Evolutionary conservation across 1,284 basidiomycete species (phyloP), one percentile per base, ranked within the genome.

Genomic region (Fomitopsis schrenkii): DNA sequence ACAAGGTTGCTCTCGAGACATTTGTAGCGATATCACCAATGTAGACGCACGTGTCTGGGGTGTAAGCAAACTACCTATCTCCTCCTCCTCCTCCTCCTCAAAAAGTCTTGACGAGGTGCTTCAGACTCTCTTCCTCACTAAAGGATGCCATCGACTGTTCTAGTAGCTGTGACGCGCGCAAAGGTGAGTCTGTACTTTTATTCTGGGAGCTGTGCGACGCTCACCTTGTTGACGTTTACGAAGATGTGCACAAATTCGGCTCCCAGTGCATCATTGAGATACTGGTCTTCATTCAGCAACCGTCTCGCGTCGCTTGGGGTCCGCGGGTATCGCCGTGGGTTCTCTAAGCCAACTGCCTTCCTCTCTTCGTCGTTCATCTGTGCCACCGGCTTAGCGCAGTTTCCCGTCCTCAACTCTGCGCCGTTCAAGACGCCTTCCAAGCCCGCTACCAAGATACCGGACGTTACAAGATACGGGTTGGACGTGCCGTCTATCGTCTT

Each of bases 401-500:
- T 79, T 48, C 73, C 71, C 14, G 79, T 67, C 33, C 36, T 70
- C 42, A 87, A 72, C 62, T 70, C 65, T 44, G 68, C 65, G 35
- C 73, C 66, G 0, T 74, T 67, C 26, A 71, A 41, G 12, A 86
- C 76, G 0, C 81, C 84, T 1, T 70, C 63, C 55, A 78, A 59
- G 0, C 83, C 85, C 12, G 76, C 77, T 17, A 74, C 79, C 33
- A 87, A 66, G 5, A 87, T 71, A 1, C 75, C 79, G 0, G 84
- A 81, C 10, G 85, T 67, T 4, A 77, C 81, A 22, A 80, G 62
- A 60, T 80, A 72, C 40, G 78, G 77, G 63, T 71, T 74, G 9
- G 78, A 71, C 10, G 86, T 88, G 4, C 82, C 88, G 64, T 91
- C 89, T 54, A 88, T 66, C 40, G 78, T 76, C 65, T 81, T 83